Conservation (phyloP, 371 early-diverging fungal genomes). For the Actinomortierella ambigua region DNA sequence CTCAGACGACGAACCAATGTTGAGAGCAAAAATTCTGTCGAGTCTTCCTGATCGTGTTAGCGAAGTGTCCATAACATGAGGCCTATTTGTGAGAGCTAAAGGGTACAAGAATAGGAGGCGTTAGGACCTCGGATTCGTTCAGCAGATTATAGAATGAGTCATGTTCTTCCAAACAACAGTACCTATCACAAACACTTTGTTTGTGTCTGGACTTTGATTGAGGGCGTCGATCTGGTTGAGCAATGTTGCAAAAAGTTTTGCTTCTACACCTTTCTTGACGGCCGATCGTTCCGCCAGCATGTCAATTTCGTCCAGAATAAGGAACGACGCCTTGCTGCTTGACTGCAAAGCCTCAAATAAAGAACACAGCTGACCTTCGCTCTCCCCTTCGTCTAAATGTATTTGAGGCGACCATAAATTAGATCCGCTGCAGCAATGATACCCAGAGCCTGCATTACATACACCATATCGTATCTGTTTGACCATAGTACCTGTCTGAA, state of each 20-base stretch:
- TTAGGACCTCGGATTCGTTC: too few species aligned
- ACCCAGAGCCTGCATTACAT: too few species aligned
- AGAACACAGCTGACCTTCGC: slow-evolving; percentile 51
- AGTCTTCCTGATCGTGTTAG: slow-evolving; percentile 64
- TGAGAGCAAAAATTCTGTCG: slow-evolving; percentile 55
- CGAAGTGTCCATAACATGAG: slow-evolving; percentile 58
- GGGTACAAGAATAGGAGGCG: neutral
- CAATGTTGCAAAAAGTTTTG: slow-evolving; percentile 47
- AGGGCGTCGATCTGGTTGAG: slow-evolving; percentile 52
- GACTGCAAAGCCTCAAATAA: slow-evolving; percentile 47
- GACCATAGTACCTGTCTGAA: slow-evolving; percentile 56
- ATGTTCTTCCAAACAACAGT: slow-evolving; percentile 5
- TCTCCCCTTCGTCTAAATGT: slow-evolving; percentile 61
- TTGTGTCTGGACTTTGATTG: slow-evolving; percentile 14
- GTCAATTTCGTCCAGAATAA: slow-evolving; percentile 69
- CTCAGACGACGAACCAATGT: slow-evolving; percentile 53
- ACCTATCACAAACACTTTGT: slow-evolving; percentile 60
- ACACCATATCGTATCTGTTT: too few species aligned
- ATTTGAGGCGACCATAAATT: neutral
- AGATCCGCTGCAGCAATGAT: too few species aligned
- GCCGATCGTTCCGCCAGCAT: slow-evolving; percentile 54
- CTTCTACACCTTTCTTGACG: slow-evolving; percentile 51
- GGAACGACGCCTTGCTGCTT: slow-evolving; percentile 44
- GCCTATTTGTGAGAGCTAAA: slow-evolving; percentile 59
- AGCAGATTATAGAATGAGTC: neutral